A percentile compares a stretch with the other conserved stretches of the same genome.
phyloP scores from a whole-genome alignment of 2,329 filamentous ascomycete genomes.

The Beauveria asiatica region DNA sequence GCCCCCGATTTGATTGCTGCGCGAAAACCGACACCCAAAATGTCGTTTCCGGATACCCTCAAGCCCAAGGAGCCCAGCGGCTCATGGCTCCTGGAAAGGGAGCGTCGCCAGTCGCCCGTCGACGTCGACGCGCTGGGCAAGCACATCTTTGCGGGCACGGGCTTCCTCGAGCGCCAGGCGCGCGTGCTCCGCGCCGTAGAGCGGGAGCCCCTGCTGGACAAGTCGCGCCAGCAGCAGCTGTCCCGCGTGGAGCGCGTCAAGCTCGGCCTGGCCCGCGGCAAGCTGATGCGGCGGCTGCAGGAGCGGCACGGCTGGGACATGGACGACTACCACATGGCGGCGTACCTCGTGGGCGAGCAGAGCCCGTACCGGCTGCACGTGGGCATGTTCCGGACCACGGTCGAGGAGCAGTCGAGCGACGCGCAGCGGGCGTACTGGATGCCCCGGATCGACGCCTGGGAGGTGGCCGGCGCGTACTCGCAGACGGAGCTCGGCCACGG shows the following conservation, averaged over 20 bases:
- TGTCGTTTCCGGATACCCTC: slow-evolving; percentile 16
- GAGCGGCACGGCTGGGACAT: slow-evolving; percentile 59
- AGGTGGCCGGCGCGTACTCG: slow-evolving; percentile 71
- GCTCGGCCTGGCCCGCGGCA: slow-evolving; percentile 59
- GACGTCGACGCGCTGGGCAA: slow-evolving; percentile 58
- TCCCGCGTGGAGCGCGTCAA: slow-evolving; percentile 62
- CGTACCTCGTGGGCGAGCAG: slow-evolving; percentile 63
- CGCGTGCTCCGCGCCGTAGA: slow-evolving; percentile 56
- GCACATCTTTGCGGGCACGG: slow-evolving; percentile 57
- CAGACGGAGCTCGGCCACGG: slow-evolving; percentile 76
- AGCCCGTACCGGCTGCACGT: slow-evolving; percentile 65
- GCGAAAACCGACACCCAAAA: not conserved
- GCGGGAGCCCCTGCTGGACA: slow-evolving; percentile 64
- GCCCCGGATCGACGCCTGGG: slow-evolving; percentile 57
- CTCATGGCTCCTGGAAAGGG: slow-evolving; percentile 57
- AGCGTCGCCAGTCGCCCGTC: slow-evolving; percentile 59
- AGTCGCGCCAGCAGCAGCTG: slow-evolving; percentile 68
- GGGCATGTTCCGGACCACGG: slow-evolving; percentile 41
- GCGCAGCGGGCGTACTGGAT: slow-evolving; percentile 69
- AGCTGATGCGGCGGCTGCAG: slow-evolving; percentile 58
- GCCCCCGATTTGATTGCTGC: no score
- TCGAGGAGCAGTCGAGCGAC: slow-evolving; percentile 61
- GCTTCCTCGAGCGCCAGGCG: slow-evolving; percentile 51
- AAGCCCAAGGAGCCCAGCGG: slow-evolving; percentile 53
- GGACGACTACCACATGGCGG: slow-evolving; percentile 56